Base-by-base conservation (phyloP, 768 basidiomycete species). In the Hypsizygus marmoreus region DNA sequence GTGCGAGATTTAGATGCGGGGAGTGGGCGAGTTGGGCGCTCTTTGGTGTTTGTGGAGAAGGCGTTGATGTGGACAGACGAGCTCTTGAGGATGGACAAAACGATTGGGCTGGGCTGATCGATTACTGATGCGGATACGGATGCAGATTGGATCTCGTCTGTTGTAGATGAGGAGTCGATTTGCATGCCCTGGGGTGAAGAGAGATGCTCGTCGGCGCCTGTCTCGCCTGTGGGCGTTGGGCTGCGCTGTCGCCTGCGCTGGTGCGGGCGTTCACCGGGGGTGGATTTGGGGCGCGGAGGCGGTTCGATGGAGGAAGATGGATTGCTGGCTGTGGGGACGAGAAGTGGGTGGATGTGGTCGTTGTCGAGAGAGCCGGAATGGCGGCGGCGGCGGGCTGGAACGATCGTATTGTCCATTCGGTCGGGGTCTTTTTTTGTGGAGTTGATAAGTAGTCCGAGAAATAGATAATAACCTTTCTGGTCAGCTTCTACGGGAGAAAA, bases 281-380 rank as follows among this genome's bases (percentile, higher is more conserved):
- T 85, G 11, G 84, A 86, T 61, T 89, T 87, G 14, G 87, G 86
- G 14, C 87, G 76, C 3, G 83, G 85, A 6, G 82, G 82, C 5
- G 82, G 79, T 1, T 69, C 57, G 17, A 78, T 55, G 8, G 44
- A 35, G 30, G 65, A 57, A 4, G 52, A 17, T 17, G 65, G 60
- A n/a, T 44, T 51, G 24, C 49, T 42, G 48, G 50, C 55, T 41
- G 54, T 51, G 12, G 62, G 47, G 34, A 49, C 43, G 41, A 61
- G 43, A 52, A 51, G 24, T 36, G 51, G 54, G 48, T 61, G 40
- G 50, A 58, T 48, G 54, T 68, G 36, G 60, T 61, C 58, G 57
- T 68, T 54, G 61, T 70, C 49, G 69, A 72, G 61, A 10, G 80
- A 80, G 37, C 79, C 76, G 23, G 85, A 86, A 62, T 87, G 84